Evolutionary conservation across 345 rosid species (phyloP).

Genomic region (Atalantia buxifolia): DNA sequence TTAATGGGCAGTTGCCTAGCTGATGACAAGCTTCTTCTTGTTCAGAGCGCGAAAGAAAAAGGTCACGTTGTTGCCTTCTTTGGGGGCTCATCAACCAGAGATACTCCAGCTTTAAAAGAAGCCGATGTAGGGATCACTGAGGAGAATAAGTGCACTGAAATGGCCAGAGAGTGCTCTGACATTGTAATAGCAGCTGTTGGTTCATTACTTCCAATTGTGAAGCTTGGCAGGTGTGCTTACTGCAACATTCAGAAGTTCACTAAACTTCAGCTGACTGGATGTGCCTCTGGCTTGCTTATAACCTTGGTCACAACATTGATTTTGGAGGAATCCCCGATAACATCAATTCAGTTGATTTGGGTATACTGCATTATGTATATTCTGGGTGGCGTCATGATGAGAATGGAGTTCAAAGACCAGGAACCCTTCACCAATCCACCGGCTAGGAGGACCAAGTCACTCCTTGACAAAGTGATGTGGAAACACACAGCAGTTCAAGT

Average conservation of each 20-base stretch:
- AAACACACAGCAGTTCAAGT: conserved; percentile 13
- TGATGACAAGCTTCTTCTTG: conserved; percentile 17
- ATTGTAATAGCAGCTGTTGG: conserved; percentile 4
- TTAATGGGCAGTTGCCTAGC: conserved; percentile 10
- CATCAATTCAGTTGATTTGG: conserved; percentile 26
- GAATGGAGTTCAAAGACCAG: conserved; percentile 9
- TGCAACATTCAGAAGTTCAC: conserved; percentile 26
- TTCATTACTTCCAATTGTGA: not conserved
- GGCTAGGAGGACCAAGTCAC: conserved; percentile 3
- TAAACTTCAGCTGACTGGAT: conserved; percentile 21
- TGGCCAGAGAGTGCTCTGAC: conserved; percentile 15
- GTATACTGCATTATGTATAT: not conserved
- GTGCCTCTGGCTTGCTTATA: conserved; percentile 23
- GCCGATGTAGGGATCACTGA: conserved; percentile 21
- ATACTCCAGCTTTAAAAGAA: conserved; percentile 17
- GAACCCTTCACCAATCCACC: not conserved
- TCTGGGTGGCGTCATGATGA: conserved; percentile 20
- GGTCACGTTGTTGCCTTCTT: conserved; percentile 21
- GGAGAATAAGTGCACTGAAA: not conserved
- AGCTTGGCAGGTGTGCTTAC: conserved; percentile 18
- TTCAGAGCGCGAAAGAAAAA: conserved; percentile 5
- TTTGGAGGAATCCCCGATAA: conserved; percentile 14
- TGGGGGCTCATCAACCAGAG: conserved; percentile 15
- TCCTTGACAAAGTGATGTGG: conserved; percentile 13
- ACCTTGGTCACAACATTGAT: conserved; percentile 12